Evolutionary conservation across 148 eudicot species (phyloP), one percentile per base, ranked within the genome.

Genomic region (Hydrangea macrophylla): DNA sequence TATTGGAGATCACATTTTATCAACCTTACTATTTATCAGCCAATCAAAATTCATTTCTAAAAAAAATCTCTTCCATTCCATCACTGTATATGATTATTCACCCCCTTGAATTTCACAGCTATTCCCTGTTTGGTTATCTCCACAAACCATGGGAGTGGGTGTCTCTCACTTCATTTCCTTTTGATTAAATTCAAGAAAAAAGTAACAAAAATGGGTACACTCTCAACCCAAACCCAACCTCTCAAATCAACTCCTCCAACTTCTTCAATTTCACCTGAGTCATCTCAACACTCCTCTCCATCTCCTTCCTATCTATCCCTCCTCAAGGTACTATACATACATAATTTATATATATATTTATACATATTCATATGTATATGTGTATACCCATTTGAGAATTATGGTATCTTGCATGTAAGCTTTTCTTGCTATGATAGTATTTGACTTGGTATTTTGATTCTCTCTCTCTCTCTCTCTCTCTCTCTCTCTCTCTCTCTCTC

Each of bases 281-380:
- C 73, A 12, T 62, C 55, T 7, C 22, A 28, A 42, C 30, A 55
- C 12, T 17, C 55, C 11, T 56, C 75, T 35, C 42, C 55, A 7
- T 56, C 75, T 35, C 42, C 60, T 66, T 58, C 56, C 65, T 25
- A 7, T 74, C 27, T 58, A 1, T 77, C 82, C 68, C 45, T 62
- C 12, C 64, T 60, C 67, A 82, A 85, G 88, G 90, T 88, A 32
- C 44, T 24, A 60, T 7, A 40, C 2, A 20, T 2, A 2, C 13
- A 33, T 1, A 23, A 35, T 5, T n/a, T 5, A 30, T 28, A 40
- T 2, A 20, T 2, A 2, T 13, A 33, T 1, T 12, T 7, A 36
- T 6, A 12, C 24, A 2, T 37, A 10, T 23, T n/a, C 13, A 15
- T 42, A 18, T 2, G 2, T 55, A 54, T 26, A 1, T 10, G 9